phyloP scores from a whole-genome alignment of 1,284 basidiomycete species.

The Ustanciosporium gigantosporum region DNA sequence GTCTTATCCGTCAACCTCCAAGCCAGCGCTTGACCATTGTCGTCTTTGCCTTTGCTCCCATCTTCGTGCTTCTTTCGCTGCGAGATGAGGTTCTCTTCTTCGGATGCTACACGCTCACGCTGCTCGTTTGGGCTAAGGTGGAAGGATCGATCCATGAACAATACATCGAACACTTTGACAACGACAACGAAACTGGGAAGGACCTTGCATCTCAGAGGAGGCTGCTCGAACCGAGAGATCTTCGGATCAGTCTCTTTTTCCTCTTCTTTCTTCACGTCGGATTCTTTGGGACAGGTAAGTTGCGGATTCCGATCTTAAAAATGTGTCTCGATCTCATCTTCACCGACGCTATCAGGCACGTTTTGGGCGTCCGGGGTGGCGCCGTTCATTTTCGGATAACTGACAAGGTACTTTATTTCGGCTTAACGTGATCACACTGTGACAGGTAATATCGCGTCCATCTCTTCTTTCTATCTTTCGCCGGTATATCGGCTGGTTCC shows the following conservation, averaged over 20 bases:
- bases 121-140: slow-evolving; percentile 73
- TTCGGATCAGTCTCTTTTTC: slow-evolving; percentile 79
- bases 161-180: too few species aligned
- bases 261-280: slow-evolving; percentile 84
- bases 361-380: too few species aligned
- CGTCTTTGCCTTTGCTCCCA: slow-evolving; percentile 70
- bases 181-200: too few species aligned
- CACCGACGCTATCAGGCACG: too few species aligned
- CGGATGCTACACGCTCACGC: slow-evolving; percentile 69
- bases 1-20: slow-evolving; percentile 30
- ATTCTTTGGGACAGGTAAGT: slow-evolving; percentile 83
- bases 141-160: slow-evolving; percentile 64
- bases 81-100: slow-evolving; percentile 83
- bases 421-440: too few species aligned
- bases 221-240: slow-evolving; percentile 68
- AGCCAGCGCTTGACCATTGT: slow-evolving; percentile 57
- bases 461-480: slow-evolving; percentile 84
- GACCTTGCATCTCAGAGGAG: slow-evolving; percentile 58
- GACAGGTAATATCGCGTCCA: slow-evolving; percentile 74
- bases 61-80: slow-evolving; percentile 79
- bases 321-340: too few species aligned
- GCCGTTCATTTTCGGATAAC: too few species aligned
- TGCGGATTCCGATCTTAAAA: slow-evolving; percentile 8
- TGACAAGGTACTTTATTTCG: too few species aligned
- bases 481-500: slow-evolving; percentile 87